Percentiles rank a stretch among this genome's conserved stretches.
Conservation (phyloP, 2,329 filamentous ascomycete genomes). For the Botrytis fabae region DNA sequence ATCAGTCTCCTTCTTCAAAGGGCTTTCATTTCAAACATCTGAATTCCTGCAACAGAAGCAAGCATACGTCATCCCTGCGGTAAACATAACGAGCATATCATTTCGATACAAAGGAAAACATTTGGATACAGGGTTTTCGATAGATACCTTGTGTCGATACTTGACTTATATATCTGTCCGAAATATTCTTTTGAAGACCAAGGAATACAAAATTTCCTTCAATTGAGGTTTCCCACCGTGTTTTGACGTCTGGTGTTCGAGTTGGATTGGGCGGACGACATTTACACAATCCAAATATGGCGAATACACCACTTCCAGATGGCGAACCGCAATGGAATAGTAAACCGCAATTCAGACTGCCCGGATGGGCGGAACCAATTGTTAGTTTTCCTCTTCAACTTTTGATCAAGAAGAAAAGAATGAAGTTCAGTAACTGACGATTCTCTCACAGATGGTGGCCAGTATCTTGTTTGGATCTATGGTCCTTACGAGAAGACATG, state of each 20-base stretch:
- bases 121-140: neutral
- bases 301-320: slow-evolving; percentile 5
- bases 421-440: neutral
- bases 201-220: neutral
- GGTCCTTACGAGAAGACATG: slow-evolving; percentile 37
- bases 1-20: too few species aligned
- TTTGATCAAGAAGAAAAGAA: neutral
- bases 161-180: neutral
- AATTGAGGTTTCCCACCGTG: neutral
- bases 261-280: slow-evolving; percentile 4
- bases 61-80: slow-evolving; percentile 19
- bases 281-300: neutral
- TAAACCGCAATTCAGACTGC: slow-evolving; percentile 39
- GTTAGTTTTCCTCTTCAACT: slow-evolving; percentile 29
- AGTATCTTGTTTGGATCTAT: slow-evolving; percentile 40
- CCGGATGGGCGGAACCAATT: slow-evolving; percentile 41
- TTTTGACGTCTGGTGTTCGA: neutral
- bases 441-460: slow-evolving; percentile 37
- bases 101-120: slow-evolving; percentile 3
- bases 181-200: neutral
- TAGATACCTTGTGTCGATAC: neutral
- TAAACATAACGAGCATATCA: neutral
- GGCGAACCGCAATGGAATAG: slow-evolving; percentile 40
- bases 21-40: neutral
- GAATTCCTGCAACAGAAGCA: neutral